Evolutionary conservation across 306 rosid genomes (phyloP), one percentile per base, ranked within the genome.

Genomic region (Castanea mollissima): DNA sequence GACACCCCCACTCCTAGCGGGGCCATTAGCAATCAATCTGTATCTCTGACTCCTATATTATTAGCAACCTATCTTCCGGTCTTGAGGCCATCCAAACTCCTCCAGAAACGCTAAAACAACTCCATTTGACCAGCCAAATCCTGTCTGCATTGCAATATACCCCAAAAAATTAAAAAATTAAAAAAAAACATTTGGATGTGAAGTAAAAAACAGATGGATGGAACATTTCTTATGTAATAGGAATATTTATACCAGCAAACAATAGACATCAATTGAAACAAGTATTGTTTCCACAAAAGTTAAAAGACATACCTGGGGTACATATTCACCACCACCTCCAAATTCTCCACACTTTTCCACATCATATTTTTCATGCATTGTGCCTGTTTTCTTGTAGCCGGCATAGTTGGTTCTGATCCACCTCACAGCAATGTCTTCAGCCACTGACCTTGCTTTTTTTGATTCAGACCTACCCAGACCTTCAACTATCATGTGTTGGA

Each of bases 71-170:
- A 91, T 85, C 9, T 65, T 79, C 71, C 83, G 85, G 87, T 90
- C 94, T 83, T 76, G 54, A 46, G 96, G 98, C 99, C 98, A 95
- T 78, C 98, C 98, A 84, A 95, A 92, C 88, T 95, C 97, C 87
- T 92, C 99, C 83, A 92, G 80, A 83, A 95, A 89, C 25, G 98
- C 95, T 84, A 95, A 87, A 49, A 91, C 95, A 69, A 95, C 94
- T 72, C 98, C 98, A 79, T 92, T 95, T 16, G 98, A 90, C 98
- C 97, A 95, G n/a, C 98, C 99, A 84, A 95, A 95, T 76, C 98
- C 96, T 83, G 94, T 95, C 99, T 95, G 88, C 86, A 84, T 77
- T 82, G 76, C 79, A 82, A 70, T 41, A 85, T 76, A 68, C 35
- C 44, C 54, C 12, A 0, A 7, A 78, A n/a, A 51, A 21, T 21